A percentile compares a stretch with the other conserved stretches of the same genome.
Conservation (phyloP, 2,329 filamentous ascomycete species). For the Arthrobotrys entomopaga region DNA sequence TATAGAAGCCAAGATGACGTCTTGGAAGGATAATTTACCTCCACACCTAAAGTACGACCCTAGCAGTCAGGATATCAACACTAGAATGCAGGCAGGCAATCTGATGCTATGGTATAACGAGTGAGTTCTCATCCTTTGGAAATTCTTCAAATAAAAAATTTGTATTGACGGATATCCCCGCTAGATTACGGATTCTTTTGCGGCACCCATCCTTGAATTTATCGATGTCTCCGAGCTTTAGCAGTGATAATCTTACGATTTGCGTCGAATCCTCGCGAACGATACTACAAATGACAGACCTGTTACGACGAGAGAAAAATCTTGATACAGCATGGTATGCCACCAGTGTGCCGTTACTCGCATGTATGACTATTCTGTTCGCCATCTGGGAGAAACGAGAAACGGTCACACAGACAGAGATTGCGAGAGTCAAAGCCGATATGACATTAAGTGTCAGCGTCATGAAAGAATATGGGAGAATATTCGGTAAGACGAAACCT, state of each 20-base stretch:
- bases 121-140: slow-evolving; percentile 43
- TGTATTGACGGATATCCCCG: slow-evolving; percentile 5
- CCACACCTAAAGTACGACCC: slow-evolving; percentile 67
- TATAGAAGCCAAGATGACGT: slow-evolving; percentile 72
- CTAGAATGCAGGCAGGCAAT: slow-evolving; percentile 68
- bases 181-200: slow-evolving; percentile 68
- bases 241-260: slow-evolving; percentile 72
- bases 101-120: slow-evolving; percentile 69
- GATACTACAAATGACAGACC: slow-evolving; percentile 71
- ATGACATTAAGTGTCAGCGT: slow-evolving; percentile 77
- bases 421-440: slow-evolving; percentile 71
- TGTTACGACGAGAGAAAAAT: slow-evolving; percentile 71
- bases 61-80: slow-evolving; percentile 62
- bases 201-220: slow-evolving; percentile 72
- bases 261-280: slow-evolving; percentile 74
- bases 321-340: slow-evolving; percentile 84
- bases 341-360: slow-evolving; percentile 75
- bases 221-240: slow-evolving; percentile 68
- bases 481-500: slow-evolving; percentile 68
- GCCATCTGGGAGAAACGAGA: slow-evolving; percentile 74
- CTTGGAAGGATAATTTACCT: slow-evolving; percentile 74
- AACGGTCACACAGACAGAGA: slow-evolving; percentile 69
- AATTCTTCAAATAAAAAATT: not conserved
- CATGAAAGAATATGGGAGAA: slow-evolving; percentile 72
- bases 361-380: slow-evolving; percentile 77